Evolutionary conservation across 768 basidiomycete genomes (phyloP).

Genomic region (Gymnopilus junonius): DNA sequence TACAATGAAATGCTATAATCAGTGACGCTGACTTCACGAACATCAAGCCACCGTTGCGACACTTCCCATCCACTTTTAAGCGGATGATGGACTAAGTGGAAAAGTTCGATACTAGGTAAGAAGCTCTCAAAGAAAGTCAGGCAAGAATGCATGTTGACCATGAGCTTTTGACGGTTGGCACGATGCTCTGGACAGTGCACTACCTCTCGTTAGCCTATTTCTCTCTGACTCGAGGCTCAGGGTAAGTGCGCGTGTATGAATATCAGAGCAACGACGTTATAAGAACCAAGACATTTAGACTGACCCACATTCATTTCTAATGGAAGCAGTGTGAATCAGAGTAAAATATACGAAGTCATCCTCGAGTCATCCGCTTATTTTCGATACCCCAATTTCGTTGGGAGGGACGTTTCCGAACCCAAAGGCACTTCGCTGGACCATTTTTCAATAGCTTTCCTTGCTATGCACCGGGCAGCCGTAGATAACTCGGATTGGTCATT

Average conservation of each 20-base stretch:
- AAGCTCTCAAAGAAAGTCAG: neutral
- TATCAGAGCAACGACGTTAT: neutral
- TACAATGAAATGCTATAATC: neutral
- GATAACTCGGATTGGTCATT: neutral
- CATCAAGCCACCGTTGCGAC: constrained; percentile 1
- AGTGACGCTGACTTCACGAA: neutral
- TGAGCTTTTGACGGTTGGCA: neutral
- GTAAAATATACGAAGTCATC: neutral
- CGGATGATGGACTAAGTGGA: neutral
- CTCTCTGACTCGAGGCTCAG: neutral
- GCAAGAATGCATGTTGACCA: neutral
- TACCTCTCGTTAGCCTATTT: neutral
- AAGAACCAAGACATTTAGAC: neutral
- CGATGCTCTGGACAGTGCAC: neutral
- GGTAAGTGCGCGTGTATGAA: constrained; percentile 5
- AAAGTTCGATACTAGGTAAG: neutral
- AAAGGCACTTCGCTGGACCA: constrained; percentile 1
- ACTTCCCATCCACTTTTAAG: constrained; percentile 1
- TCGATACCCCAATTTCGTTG: neutral
- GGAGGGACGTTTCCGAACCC: neutral
- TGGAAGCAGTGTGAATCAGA: neutral
- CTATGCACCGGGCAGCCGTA: neutral
- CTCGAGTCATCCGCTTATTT: neutral
- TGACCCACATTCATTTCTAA: constrained; percentile 4
- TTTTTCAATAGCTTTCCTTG: neutral